These are phyloP conservation scores for Helicostylum pulchrum DNA, from an alignment of 192 early-diverging fungal species.

Conservation along the genomic window DNA sequence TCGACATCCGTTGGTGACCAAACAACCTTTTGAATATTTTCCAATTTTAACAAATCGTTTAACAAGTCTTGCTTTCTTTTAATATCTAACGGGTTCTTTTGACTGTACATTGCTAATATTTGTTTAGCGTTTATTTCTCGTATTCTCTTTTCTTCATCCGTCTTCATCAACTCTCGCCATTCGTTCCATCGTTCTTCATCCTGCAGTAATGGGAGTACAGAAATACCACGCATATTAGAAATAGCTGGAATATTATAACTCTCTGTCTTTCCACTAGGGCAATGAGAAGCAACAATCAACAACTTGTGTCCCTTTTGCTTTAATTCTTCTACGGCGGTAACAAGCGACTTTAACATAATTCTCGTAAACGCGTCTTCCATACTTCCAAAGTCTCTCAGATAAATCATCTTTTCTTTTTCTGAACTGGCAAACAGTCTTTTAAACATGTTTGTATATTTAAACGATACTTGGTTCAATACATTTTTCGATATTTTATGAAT, in stretches of 20 bases:
- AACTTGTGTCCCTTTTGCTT: slow-evolving; percentile 40
- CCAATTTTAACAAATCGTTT: slow-evolving; percentile 26
- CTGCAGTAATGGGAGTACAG: neutral
- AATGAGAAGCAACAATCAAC: slow-evolving; percentile 46
- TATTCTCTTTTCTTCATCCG: slow-evolving; percentile 40
- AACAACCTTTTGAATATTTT: slow-evolving; percentile 34
- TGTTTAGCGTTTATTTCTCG: slow-evolving; percentile 47
- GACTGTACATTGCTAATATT: slow-evolving; percentile 29
- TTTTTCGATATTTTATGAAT: slow-evolving; percentile 10
- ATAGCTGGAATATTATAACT: slow-evolving; percentile 5
- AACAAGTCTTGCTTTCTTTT: slow-evolving; percentile 11
- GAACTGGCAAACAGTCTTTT: neutral
- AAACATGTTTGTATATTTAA: slow-evolving; percentile 1
- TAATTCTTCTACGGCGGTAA: slow-evolving; percentile 42
- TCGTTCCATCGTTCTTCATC: slow-evolving; percentile 13
- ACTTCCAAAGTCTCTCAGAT: slow-evolving; percentile 47
- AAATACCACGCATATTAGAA: slow-evolving; percentile 15
- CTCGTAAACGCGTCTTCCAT: slow-evolving; percentile 38
- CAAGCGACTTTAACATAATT: slow-evolving; percentile 38
- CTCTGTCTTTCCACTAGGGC: slow-evolving; percentile 22
- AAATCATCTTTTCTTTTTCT: slow-evolving; percentile 38
- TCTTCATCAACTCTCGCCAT: slow-evolving; percentile 26
- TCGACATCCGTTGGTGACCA: slow-evolving; percentile 48
- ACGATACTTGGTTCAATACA: slow-evolving; percentile 5
- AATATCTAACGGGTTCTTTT: slow-evolving; percentile 27